A percentile compares a stretch with the other conserved stretches of the same genome.
phyloP scores from a whole-genome alignment of 108 stramenopile species.

The Fragilaria crotonensis region DNA sequence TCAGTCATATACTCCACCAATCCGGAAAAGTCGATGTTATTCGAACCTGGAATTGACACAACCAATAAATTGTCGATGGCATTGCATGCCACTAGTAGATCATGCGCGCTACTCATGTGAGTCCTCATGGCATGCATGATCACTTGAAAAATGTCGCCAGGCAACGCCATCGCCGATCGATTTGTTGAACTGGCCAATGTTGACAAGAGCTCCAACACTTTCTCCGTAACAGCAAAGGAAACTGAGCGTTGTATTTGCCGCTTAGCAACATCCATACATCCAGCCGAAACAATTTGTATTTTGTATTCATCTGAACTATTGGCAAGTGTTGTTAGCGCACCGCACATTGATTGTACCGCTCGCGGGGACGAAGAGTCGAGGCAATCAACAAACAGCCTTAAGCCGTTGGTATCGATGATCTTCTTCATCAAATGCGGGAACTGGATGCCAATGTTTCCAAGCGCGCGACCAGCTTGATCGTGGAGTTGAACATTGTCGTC shows the following conservation, averaged over 20 bases:
- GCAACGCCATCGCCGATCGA: constrained; percentile 2
- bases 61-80: neutral
- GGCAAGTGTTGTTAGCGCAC: neutral
- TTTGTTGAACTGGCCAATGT: neutral
- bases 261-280: neutral
- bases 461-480: constrained; percentile 4
- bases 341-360: neutral
- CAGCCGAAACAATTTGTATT: neutral
- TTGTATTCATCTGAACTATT: neutral
- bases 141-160: constrained; percentile 9
- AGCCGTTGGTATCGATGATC: neutral
- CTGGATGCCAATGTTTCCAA: neutral
- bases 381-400: neutral
- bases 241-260: neutral
- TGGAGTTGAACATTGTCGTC: neutral
- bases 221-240: neutral
- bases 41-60: neutral
- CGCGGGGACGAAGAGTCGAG: neutral
- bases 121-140: constrained; percentile 4
- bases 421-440: constrained; percentile 6
- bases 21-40: neutral
- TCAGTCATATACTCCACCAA: neutral
- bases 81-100: neutral
- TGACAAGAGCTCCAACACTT: constrained; percentile 6
- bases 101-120: neutral